Evolutionary conservation across 73 alveolate genomes (phyloP).

Genomic region (Paramecium pentaurelia): DNA sequence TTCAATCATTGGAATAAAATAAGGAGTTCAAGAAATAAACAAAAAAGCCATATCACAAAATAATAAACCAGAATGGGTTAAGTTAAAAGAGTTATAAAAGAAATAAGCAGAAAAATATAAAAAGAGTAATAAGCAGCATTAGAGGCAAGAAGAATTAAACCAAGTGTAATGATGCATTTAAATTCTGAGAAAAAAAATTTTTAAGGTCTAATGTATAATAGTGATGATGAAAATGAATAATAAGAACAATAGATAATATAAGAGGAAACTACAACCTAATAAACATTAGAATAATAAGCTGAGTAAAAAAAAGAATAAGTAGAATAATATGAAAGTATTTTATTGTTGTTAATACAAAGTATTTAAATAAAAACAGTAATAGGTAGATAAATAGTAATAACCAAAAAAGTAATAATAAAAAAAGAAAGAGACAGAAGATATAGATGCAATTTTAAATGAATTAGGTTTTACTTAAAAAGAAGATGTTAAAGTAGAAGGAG

Average conservation of each 20-base stretch:
- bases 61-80: background rate
- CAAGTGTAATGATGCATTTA: background rate
- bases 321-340: background rate
- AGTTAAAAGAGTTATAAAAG: background rate
- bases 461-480: background rate
- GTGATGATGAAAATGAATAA: background rate
- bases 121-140: background rate
- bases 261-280: background rate
- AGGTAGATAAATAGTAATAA: background rate
- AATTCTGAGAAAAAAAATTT: background rate
- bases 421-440: background rate
- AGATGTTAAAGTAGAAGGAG: background rate
- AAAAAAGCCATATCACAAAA: background rate
- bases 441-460: background rate
- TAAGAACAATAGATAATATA: background rate
- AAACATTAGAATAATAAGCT: background rate
- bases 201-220: background rate
- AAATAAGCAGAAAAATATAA: background rate
- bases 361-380: background rate
- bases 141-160: background rate
- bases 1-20: background rate
- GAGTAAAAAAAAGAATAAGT: background rate
- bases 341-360: background rate
- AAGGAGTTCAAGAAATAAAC: background rate
- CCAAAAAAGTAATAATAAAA: background rate